Evolutionary conservation across 2,329 filamentous ascomycete species (phyloP), one percentile per base, ranked within the genome.

Genomic region (Colletotrichum acutatum): DNA sequence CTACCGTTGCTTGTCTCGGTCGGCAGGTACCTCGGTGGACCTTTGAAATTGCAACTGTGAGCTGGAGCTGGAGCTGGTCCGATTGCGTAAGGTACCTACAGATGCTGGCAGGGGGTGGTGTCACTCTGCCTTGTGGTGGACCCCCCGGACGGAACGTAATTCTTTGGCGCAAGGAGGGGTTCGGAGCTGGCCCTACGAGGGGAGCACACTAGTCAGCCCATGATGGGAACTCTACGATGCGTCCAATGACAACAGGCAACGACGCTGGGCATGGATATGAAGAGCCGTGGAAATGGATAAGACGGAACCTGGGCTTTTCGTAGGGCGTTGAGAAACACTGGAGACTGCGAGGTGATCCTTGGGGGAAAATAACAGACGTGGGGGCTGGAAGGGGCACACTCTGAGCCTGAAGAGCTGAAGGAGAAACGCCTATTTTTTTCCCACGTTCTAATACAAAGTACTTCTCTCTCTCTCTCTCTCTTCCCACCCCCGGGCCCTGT

Each of bases 21-120:
- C 42, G 42, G 16, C 3, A n/a, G 49, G 28, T 62, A 19, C 37
- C 37, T 42, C 37, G 62, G 28, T 28, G 14, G 42, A 42, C 37
- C 37, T 42, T 42, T 42, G 37, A 53, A 54, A 70, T 32, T 67
- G 54, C 56, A 46, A 52, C n/a, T 42, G 26, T 37, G 49, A 63
- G 69, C 69, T 53, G 42, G 66, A 63, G 69, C 69, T 53, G 42
- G 66, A 46, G 54, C 63, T 46, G 30, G 49, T 37, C 68, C 68
- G 54, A 58, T 59, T 53, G 58, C 46, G 54, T 59, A 63, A 9
- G 42, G 42, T 49, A 49, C 34, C 34, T 37, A 12, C 3, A 19
- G 42, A 1, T 42, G 14, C 34, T 42, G 42, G 42, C 56, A 58
- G 68, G 68, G 57, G 56, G 34, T 52, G 46, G 30, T 49, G 30